These are phyloP conservation scores for Suhomyces faveliae DNA, from an alignment of 805 yeast species.

Conservation along the genomic window DNA sequence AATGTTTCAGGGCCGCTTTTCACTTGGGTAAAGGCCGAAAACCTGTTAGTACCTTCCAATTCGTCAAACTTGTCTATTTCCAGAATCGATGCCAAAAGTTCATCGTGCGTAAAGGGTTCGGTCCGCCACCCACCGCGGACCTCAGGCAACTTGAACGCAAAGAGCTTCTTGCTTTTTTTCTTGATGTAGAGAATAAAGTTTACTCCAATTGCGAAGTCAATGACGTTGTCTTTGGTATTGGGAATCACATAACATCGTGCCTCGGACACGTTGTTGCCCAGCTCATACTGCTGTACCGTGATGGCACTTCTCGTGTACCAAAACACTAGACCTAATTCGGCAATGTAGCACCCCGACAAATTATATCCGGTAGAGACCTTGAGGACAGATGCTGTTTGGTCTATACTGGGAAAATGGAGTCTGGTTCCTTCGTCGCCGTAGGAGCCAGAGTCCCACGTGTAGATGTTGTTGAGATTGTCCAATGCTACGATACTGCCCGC, in stretches of 20 bases:
- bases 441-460: slow-evolving; percentile 61
- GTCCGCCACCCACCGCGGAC: slow-evolving; percentile 10
- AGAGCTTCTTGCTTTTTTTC: slow-evolving; percentile 42
- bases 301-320: slow-evolving; percentile 46
- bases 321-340: slow-evolving; percentile 53
- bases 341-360: slow-evolving; percentile 48
- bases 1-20: slow-evolving; percentile 54
- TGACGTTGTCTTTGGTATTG: slow-evolving; percentile 35
- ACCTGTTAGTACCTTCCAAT: slow-evolving; percentile 14
- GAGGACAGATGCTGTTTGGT: slow-evolving; percentile 27
- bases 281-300: slow-evolving; percentile 18
- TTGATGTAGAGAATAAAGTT: slow-evolving; percentile 48
- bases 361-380: slow-evolving; percentile 70
- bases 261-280: slow-evolving; percentile 14
- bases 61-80: slow-evolving; percentile 28
- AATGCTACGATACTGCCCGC: slow-evolving; percentile 63
- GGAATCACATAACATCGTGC: slow-evolving; percentile 46
- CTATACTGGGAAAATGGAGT: slow-evolving; percentile 36
- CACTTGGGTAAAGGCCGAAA: slow-evolving; percentile 46
- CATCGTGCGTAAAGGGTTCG: slow-evolving; percentile 7
- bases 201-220: slow-evolving; percentile 59
- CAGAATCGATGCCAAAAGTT: slow-evolving; percentile 7
- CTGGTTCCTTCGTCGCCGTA: slow-evolving; percentile 38
- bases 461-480: slow-evolving; percentile 47
- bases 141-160: slow-evolving; percentile 31